phyloP scores from a whole-genome alignment of 495 filamentous ascomycete species.

The Terfezia claveryi region DNA sequence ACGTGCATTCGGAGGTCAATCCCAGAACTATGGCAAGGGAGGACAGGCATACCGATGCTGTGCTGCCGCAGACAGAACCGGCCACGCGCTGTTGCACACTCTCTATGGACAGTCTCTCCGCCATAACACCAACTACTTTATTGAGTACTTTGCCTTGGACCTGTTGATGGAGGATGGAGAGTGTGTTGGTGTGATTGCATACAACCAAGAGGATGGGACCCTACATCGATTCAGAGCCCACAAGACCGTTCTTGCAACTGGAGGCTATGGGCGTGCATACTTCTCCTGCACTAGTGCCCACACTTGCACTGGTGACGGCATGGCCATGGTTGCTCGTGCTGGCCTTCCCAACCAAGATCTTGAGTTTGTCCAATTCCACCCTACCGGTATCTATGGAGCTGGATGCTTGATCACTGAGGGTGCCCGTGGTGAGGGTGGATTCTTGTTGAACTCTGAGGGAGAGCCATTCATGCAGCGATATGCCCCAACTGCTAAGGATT shows the following conservation, averaged over 20 bases:
- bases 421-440: conserved; percentile 93
- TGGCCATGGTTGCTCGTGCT: conserved; percentile 95
- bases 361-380: conserved; percentile 99
- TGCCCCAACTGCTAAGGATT: conserved; percentile 90
- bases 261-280: conserved; percentile 90
- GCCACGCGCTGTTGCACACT: conserved; percentile 89
- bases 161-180: conserved; percentile 90
- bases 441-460: conserved; percentile 86
- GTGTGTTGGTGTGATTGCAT: conserved; percentile 86
- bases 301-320: conserved; percentile 95
- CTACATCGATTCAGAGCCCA: conserved; percentile 87
- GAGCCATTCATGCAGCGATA: conserved; percentile 99
- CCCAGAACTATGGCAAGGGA: conserved; percentile 81
- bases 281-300: conserved; percentile 95
- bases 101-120: conserved; percentile 92
- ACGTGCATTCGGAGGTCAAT: conserved; percentile 93
- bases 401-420: conserved; percentile 97
- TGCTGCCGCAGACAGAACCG: conserved; percentile 78
- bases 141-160: conserved; percentile 93
- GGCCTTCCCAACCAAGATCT: conserved; percentile 97
- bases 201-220: conserved; percentile 96
- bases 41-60: conserved; percentile 94
- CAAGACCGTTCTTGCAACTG: conserved; percentile 88
- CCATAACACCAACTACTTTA: conserved; percentile 98
- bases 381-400: conserved; percentile 96